Evolutionary conservation across 129 eudicot species (phyloP), one percentile per base, ranked within the genome.

Genomic region (Dittrichia graveolens): DNA sequence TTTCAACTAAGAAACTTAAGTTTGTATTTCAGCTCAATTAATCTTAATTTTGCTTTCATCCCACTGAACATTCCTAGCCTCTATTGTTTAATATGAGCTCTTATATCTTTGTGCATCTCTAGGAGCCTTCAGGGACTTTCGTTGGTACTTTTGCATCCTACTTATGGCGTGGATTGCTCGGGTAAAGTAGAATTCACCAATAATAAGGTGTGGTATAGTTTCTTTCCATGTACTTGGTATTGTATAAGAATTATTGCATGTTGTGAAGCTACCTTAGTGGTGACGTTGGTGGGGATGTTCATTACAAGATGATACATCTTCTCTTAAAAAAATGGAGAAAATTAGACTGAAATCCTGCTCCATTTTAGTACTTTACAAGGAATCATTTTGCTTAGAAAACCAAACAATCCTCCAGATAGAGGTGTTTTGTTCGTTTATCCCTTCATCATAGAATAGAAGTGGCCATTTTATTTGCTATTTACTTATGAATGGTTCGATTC

Each of bases 61-160:
- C 35, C 60, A 54, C 3, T 54, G 35, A 54, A 8, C 60, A 54
- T 5, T 8, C 4, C 60, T 18, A 41, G 68, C 40, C 34, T 0
- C n/a, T 31, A 35, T 63, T 58, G 48, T 55, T 57, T 38, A 13
- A 14, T 13, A 24, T 59, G 56, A 59, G 53, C 24, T 77, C 78
- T 75, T 54, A 40, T 72, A 66, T 60, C 3, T 69, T 19, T 55
- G 24, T 76, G 74, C 61, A 66, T 45, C 50, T 77, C 44, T 72
- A 90, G 98, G 99, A 90, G 97, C 67, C 81, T 95, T 79, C 86
- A 83, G 67, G 87, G 80, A 80, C 88, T 95, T 64, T 88, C 95
- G 49, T 77, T 77, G n/a, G 73, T 90, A 73, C 83, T 94, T 52
- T 75, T 79, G 43, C 75, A 67, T 59, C 84, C 87, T 61, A 63